Conservation (phyloP, 352 stramenopile species). For the Phytophthora foliorum region DNA sequence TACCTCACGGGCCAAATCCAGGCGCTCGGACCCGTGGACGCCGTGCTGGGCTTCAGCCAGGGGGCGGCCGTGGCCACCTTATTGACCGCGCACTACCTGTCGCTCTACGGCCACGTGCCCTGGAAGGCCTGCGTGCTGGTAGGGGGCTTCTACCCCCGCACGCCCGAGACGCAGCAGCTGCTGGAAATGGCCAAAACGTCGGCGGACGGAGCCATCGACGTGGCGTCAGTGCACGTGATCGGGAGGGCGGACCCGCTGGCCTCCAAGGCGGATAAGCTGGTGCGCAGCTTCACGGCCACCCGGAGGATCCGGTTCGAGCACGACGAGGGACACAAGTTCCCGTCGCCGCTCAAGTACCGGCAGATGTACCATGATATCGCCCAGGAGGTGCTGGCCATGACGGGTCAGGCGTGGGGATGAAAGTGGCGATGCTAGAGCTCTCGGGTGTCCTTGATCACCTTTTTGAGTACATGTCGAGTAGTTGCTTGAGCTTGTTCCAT, state of each 20-base stretch:
- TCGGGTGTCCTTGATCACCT: not conserved
- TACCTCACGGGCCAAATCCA: slow-evolving; percentile 62
- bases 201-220: slow-evolving; percentile 48
- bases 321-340: slow-evolving; percentile 87
- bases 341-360: slow-evolving; percentile 50
- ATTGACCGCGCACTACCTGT: slow-evolving; percentile 70
- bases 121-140: slow-evolving; percentile 76
- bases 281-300: slow-evolving; percentile 49
- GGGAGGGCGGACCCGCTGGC: slow-evolving; percentile 57
- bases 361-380: slow-evolving; percentile 65
- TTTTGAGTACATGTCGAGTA: not conserved
- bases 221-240: slow-evolving; percentile 79
- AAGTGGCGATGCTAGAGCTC: slow-evolving; percentile 5
- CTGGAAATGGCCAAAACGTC: slow-evolving; percentile 49
- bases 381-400: slow-evolving; percentile 51
- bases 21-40: slow-evolving; percentile 61
- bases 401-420: slow-evolving; percentile 24
- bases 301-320: slow-evolving; percentile 62
- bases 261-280: slow-evolving; percentile 59
- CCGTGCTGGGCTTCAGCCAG: slow-evolving; percentile 82
- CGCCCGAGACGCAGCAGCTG: slow-evolving; percentile 56
- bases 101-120: slow-evolving; percentile 48
- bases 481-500: not conserved
- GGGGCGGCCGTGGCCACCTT: slow-evolving; percentile 64
- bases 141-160: slow-evolving; percentile 67